Conservation (phyloP, 2,329 filamentous ascomycete genomes). For the Gyromitra esculenta region DNA sequence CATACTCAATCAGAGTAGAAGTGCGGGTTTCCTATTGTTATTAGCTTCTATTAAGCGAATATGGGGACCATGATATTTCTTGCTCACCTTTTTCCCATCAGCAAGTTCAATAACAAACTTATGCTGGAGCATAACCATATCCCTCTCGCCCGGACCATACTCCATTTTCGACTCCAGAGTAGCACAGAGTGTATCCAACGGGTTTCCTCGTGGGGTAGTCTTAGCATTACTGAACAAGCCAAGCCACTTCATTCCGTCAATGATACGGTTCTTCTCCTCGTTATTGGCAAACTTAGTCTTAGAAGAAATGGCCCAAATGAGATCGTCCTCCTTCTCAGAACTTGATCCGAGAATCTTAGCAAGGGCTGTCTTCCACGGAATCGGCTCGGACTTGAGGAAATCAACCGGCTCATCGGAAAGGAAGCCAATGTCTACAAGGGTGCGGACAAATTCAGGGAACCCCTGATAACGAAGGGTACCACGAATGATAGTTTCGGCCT, state of each 20-base stretch:
- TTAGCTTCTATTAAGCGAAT: neutral
- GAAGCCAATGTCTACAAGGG: constrained; percentile 90
- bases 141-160: constrained; percentile 82
- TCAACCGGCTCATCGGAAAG: constrained; percentile 75
- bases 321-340: constrained; percentile 73
- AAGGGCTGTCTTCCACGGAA: constrained; percentile 86
- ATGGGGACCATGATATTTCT: neutral
- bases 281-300: constrained; percentile 77
- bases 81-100: constrained; percentile 69
- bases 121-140: constrained; percentile 75
- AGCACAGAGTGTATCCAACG: constrained; percentile 89
- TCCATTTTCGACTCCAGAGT: constrained; percentile 91
- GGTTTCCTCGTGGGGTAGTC: constrained; percentile 78
- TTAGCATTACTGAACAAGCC: constrained; percentile 68
- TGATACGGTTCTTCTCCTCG: constrained; percentile 75
- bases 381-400: constrained; percentile 70
- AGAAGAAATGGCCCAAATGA: constrained; percentile 76
- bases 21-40: constrained; percentile 74
- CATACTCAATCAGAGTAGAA: constrained; percentile 84
- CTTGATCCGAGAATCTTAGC: constrained; percentile 76
- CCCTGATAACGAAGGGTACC: constrained; percentile 87
- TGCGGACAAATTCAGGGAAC: constrained; percentile 89
- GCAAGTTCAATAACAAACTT: constrained; percentile 85
- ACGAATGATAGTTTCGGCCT: constrained; percentile 85
- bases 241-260: constrained; percentile 78